A percentile compares a stretch with the other conserved stretches of the same genome.
These are phyloP conservation scores for Trichocomaceae sp. DNA, from an alignment of 2,329 filamentous ascomycete species.

Conservation along the genomic window DNA sequence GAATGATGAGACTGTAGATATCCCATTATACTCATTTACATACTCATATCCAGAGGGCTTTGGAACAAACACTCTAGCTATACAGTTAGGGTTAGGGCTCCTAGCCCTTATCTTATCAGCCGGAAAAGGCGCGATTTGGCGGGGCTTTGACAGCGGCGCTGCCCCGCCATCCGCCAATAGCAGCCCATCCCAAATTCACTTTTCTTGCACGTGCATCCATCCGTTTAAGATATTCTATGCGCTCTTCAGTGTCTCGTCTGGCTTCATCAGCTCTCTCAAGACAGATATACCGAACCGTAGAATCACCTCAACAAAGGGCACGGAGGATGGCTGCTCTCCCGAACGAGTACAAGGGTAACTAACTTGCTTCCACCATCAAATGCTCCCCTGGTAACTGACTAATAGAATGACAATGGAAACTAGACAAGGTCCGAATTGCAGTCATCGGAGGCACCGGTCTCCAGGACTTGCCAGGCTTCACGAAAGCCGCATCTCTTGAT, in stretches of 20 bases:
- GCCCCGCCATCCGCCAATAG: not conserved
- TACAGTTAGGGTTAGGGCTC: slow-evolving; percentile 1
- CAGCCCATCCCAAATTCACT: not conserved
- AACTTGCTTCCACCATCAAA: not conserved
- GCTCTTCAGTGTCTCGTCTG: not conserved
- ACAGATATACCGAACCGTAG: slow-evolving; percentile 20
- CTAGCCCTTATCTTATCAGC: not conserved
- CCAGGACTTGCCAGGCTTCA: slow-evolving; percentile 77
- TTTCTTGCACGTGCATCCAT: slow-evolving; percentile 4
- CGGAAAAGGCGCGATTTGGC: not conserved
- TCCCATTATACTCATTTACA: too few relatives aligned
- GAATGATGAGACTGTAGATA: too few relatives aligned
- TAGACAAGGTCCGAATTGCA: slow-evolving; percentile 66
- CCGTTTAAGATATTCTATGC: not conserved
- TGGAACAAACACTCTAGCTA: too few relatives aligned
- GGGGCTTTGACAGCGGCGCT: not conserved
- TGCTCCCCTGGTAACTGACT: not conserved
- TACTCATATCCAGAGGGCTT: too few relatives aligned
- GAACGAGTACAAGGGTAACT: slow-evolving; percentile 53
- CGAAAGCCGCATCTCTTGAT: slow-evolving; percentile 70
- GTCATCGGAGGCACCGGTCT: slow-evolving; percentile 93
- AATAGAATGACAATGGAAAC: not conserved
- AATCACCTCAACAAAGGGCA: slow-evolving; percentile 29
- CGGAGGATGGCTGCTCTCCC: slow-evolving; percentile 50
- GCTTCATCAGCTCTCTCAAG: slow-evolving; percentile 16